Evolutionary conservation across 306 rosid species (phyloP), one percentile per base, ranked within the genome.

Genomic region (Coriaria nepalensis): DNA sequence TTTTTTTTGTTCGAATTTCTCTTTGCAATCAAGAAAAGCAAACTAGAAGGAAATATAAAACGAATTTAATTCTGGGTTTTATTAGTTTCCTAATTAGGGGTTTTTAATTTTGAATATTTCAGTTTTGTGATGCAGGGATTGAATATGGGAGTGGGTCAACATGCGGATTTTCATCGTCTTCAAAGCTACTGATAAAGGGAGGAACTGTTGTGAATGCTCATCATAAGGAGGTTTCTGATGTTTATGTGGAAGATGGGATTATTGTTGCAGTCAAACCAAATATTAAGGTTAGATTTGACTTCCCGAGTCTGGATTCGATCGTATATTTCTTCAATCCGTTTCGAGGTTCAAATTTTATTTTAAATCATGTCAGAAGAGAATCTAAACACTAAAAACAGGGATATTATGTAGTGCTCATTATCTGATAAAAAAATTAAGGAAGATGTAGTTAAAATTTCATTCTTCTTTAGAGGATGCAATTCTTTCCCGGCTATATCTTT

Each of bases 201-300:
- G 95, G 93, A 13, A 70, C 67, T 4, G 90, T 88, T 7, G 93
- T 81, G 32, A 88, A 88, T 63, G 93, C 95, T 64, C 83, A 83
- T 47, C 74, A 66, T 9, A 78, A 55, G 65, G 86, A 88, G 56
- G 10, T 74, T 53, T 93, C 97, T 38, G 95, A 83, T 70, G 95
- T 88, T 55, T 88, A 83, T 61, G 78, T 88, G 5, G 82, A 81
- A 56, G 82, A 77, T 50, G 97, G 90, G 9, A 63, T 81, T 47
- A 78, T 84, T 45, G 63, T 84, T 56, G 75, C 90, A 11, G 77
- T 88, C 37, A 68, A 73, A 63, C 95, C 93, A 39, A 59, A 70
- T 53, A 78, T 88, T 69, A 59, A 12, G 62, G 94, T 82, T n/a
- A n/a, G n/a, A n/a, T n/a, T n/a, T n/a, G n/a, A n/a, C n/a, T n/a